Percentiles rank a stretch among this genome's conserved stretches.
These are phyloP conservation scores for Citrus mangshanensis DNA, from an alignment of 345 rosid genomes.

Conservation along the genomic window DNA sequence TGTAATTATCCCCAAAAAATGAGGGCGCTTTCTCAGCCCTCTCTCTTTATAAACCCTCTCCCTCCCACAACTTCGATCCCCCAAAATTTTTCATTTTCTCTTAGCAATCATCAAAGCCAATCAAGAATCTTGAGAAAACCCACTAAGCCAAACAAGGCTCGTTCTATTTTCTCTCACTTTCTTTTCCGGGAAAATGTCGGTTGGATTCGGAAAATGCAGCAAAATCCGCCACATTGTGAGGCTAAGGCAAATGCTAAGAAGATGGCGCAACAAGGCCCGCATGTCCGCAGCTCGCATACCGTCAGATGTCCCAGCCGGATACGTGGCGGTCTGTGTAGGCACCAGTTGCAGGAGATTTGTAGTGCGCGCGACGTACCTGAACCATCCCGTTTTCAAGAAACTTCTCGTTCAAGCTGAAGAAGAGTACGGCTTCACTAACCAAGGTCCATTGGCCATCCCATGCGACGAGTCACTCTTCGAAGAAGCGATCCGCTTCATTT, in stretches of 20 bases:
- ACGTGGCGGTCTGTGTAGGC: slow-evolving; percentile 87
- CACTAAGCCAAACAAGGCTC: background rate
- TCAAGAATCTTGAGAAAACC: background rate
- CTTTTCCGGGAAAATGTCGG: slow-evolving; percentile 42
- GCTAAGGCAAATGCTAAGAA: slow-evolving; percentile 79
- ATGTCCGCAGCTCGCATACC: slow-evolving; percentile 55
- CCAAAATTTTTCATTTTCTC: slow-evolving; percentile 6
- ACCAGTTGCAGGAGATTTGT: slow-evolving; percentile 62
- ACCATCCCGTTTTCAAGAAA: slow-evolving; percentile 76
- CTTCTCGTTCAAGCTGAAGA: slow-evolving; percentile 77
- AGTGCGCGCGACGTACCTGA: slow-evolving; percentile 81
- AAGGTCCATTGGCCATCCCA: slow-evolving; percentile 82
- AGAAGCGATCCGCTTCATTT: slow-evolving; percentile 66
- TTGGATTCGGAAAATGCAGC: slow-evolving; percentile 69
- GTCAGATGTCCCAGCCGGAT: slow-evolving; percentile 90
- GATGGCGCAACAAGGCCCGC: slow-evolving; percentile 89
- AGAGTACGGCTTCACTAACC: slow-evolving; percentile 77
- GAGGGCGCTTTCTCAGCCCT: slow-evolving; percentile 28
- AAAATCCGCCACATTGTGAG: slow-evolving; percentile 92
- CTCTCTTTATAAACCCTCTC: slow-evolving; percentile 36
- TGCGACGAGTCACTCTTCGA: slow-evolving; percentile 88
- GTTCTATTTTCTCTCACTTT: background rate
- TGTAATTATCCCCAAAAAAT: slow-evolving; percentile 37
- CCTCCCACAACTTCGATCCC: slow-evolving; percentile 21
- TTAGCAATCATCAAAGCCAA: background rate